Evolutionary conservation across 73 alveolate genomes (phyloP).

Genomic region (Effrenium voratum): DNA sequence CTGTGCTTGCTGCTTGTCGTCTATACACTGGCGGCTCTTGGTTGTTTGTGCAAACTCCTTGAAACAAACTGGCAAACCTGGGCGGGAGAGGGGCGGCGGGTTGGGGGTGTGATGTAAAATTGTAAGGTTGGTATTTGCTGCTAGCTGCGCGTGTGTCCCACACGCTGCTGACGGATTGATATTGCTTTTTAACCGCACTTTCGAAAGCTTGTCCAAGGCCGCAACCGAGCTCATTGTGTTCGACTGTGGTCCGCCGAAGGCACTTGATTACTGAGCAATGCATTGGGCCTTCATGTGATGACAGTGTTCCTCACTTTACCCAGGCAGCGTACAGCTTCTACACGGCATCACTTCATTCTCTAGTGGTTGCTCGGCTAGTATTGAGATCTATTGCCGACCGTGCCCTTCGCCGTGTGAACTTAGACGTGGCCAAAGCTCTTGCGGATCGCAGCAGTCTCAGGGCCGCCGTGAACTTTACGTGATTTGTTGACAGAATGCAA

Average conservation of each 20-base stretch:
- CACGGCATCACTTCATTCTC: constrained; percentile 44
- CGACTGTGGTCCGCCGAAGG: constrained; percentile 73
- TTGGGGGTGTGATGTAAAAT: too few relatives aligned
- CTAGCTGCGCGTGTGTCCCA: too few relatives aligned
- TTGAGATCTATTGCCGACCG: too few relatives aligned
- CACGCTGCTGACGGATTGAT: too few relatives aligned
- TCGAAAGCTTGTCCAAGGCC: neutral
- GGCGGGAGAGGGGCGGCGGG: too few relatives aligned
- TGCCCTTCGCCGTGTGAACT: too few relatives aligned
- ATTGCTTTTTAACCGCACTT: too few relatives aligned
- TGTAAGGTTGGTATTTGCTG: too few relatives aligned
- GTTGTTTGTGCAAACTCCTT: too few relatives aligned
- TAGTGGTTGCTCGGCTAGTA: constrained; percentile 21
- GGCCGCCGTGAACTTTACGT: neutral
- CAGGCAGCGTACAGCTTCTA: constrained; percentile 79
- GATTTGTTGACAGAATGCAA: neutral
- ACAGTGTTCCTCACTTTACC: neutral
- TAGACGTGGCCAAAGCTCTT: constrained; percentile 63
- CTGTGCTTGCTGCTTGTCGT: too few relatives aligned
- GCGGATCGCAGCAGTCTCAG: constrained; percentile 30
- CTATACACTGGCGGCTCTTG: too few relatives aligned
- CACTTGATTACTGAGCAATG: neutral
- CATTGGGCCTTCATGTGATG: neutral
- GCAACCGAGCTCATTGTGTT: constrained; percentile 85
- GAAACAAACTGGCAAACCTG: too few relatives aligned